Conservation (phyloP, 2,329 filamentous ascomycete genomes). For the Tolypocladium pustulatum region DNA sequence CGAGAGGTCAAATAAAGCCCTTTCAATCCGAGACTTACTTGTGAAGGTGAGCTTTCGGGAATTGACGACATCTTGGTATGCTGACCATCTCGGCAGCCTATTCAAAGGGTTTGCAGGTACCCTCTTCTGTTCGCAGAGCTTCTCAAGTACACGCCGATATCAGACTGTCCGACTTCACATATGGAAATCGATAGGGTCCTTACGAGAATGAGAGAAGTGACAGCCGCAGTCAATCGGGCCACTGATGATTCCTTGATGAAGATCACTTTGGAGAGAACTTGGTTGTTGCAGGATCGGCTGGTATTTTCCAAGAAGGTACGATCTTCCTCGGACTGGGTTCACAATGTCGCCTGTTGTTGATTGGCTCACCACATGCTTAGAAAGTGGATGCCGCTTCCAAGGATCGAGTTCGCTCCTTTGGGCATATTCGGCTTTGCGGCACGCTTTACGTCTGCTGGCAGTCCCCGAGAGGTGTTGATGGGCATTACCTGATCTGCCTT, state of each 20-base stretch:
- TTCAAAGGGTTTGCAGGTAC: constrained; percentile 87
- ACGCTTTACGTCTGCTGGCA: constrained; percentile 78
- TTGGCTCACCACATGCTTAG: constrained; percentile 15
- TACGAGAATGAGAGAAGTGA: constrained; percentile 61
- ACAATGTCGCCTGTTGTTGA: too few species aligned
- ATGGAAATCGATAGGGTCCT: constrained; percentile 68
- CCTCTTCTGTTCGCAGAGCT: constrained; percentile 79
- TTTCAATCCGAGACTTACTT: constrained; percentile 76
- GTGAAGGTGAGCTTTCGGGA: constrained; percentile 57
- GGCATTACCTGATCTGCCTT: constrained; percentile 74
- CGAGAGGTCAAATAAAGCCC: constrained; percentile 58
- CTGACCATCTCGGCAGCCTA: constrained; percentile 47
- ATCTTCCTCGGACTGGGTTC: not conserved
- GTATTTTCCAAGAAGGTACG: constrained; percentile 59
- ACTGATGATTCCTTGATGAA: constrained; percentile 65
- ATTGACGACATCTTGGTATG: not conserved
- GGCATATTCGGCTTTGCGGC: constrained; percentile 72
- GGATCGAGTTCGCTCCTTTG: constrained; percentile 66
- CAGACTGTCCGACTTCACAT: constrained; percentile 76
- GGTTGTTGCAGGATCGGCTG: constrained; percentile 74
- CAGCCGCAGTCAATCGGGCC: constrained; percentile 73
- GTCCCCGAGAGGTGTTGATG: constrained; percentile 53
- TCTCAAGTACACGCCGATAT: constrained; percentile 70
- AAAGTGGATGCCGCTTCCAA: constrained; percentile 42
- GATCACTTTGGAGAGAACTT: constrained; percentile 66